Conservation (phyloP, 192 early-diverging fungal species). For the Lobosporangium transversale region DNA sequence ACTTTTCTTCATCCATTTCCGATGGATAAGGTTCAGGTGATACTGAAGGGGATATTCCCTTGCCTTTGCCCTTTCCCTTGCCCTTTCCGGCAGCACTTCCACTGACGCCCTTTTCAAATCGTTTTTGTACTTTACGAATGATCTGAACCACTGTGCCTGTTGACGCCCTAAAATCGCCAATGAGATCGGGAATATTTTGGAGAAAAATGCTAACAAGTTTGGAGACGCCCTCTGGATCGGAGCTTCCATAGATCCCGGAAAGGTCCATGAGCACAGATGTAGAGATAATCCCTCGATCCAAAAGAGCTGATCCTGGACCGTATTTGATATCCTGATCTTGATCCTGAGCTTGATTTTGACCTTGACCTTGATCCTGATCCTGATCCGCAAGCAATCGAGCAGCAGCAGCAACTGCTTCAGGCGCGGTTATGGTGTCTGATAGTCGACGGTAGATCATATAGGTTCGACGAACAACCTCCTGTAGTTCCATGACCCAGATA, state of each 20-base stretch:
- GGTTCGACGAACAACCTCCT: conserved; percentile 41
- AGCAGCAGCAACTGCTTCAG: conserved; percentile 8
- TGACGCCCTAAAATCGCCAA: conserved; percentile 56
- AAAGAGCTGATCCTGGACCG: conserved; percentile 32
- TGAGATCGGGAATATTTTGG: conserved; percentile 56
- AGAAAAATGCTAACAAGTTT: conserved; percentile 54
- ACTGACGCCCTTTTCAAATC: conserved; percentile 38
- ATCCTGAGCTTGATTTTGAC: too few relatives aligned
- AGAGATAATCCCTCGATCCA: conserved; percentile 38
- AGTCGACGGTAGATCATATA: conserved; percentile 45
- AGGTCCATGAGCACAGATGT: conserved; percentile 62
- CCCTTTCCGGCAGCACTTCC: conserved; percentile 45
- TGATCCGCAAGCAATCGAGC: neutral
- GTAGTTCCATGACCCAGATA: conserved; percentile 36
- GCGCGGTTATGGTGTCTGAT: conserved; percentile 35
- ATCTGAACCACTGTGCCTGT: conserved; percentile 59
- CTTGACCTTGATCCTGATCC: neutral
- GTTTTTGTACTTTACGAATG: conserved; percentile 56
- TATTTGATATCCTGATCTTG: too few relatives aligned
- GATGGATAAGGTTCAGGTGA: conserved; percentile 10
- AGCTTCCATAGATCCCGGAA: conserved; percentile 55
- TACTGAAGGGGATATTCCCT: conserved; percentile 11
- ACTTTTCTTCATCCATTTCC: conserved; percentile 15
- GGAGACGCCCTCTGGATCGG: conserved; percentile 49
- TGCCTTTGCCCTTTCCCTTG: conserved; percentile 57